These are phyloP conservation scores for Apophysomyces variabilis DNA, from an alignment of 371 early-diverging fungal species.

Conservation along the genomic window DNA sequence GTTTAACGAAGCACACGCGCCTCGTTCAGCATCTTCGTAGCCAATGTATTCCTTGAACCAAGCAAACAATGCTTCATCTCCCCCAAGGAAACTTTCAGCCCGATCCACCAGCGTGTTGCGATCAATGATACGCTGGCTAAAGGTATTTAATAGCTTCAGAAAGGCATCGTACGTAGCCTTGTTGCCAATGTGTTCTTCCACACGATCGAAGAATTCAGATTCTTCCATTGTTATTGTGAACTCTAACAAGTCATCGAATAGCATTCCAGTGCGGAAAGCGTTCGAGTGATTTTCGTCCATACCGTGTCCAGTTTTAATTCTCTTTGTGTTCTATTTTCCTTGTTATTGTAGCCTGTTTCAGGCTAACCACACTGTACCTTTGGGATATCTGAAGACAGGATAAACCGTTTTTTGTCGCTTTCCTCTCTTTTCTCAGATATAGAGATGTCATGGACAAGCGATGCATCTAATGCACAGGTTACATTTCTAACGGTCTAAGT, in stretches of 20 bases:
- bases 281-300: constrained; percentile 15
- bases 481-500: neutral
- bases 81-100: constrained; percentile 78
- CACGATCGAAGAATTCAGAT: constrained; percentile 87
- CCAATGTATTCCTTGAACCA: constrained; percentile 95
- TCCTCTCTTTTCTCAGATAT: neutral
- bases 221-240: constrained; percentile 64
- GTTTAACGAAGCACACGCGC: constrained; percentile 16
- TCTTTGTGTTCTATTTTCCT: constrained; percentile 8
- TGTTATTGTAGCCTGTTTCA: neutral
- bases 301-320: constrained; percentile 4
- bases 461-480: neutral
- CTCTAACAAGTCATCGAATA: constrained; percentile 1
- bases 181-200: constrained; percentile 80
- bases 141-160: constrained; percentile 94
- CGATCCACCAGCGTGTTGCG: constrained; percentile 78
- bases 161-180: constrained; percentile 90
- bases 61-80: constrained; percentile 76
- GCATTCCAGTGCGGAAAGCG: neutral
- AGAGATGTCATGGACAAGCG: neutral
- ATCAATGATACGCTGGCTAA: constrained; percentile 93
- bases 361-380: constrained; percentile 2
- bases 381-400: constrained; percentile 5
- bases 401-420: constrained; percentile 6
- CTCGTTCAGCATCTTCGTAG: constrained; percentile 60